These are phyloP conservation scores for Sordaria brevicollis DNA, from an alignment of 495 filamentous ascomycete species.

Conservation along the genomic window DNA sequence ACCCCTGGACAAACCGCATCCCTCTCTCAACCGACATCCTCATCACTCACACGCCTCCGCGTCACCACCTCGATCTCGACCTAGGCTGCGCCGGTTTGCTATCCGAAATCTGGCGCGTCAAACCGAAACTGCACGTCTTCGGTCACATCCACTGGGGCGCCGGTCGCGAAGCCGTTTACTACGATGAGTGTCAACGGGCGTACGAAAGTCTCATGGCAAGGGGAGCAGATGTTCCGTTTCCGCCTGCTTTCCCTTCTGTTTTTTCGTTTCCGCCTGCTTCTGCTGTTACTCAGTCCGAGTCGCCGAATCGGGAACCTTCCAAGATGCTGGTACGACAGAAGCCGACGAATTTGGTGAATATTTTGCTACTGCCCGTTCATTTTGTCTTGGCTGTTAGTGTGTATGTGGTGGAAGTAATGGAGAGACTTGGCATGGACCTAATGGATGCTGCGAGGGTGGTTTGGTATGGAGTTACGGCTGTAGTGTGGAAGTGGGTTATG, in stretches of 20 bases:
- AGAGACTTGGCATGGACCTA: slow-evolving; percentile 18
- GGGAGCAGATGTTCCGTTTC: neutral
- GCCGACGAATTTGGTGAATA: neutral
- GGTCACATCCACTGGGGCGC: slow-evolving; percentile 76
- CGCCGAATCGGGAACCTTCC: neutral
- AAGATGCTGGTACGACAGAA: neutral
- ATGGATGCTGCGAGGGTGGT: slow-evolving; percentile 50
- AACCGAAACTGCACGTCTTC: slow-evolving; percentile 75
- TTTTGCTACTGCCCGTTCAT: neutral
- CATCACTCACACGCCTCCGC: slow-evolving; percentile 64
- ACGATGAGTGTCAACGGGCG: slow-evolving; percentile 61
- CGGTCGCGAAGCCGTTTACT: slow-evolving; percentile 58
- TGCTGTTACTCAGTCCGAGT: neutral
- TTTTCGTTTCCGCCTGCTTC: neutral
- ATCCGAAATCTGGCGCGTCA: slow-evolving; percentile 66
- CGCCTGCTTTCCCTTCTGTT: neutral
- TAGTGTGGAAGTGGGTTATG: slow-evolving; percentile 67
- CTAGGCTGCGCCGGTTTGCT: slow-evolving; percentile 70
- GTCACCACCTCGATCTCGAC: slow-evolving; percentile 65
- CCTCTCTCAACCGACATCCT: slow-evolving; percentile 72
- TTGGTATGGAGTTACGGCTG: slow-evolving; percentile 48
- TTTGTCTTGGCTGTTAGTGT: neutral
- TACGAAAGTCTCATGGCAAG: slow-evolving; percentile 55
- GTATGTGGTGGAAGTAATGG: neutral
- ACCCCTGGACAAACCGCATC: slow-evolving; percentile 43